phyloP scores from a whole-genome alignment of 2,329 filamentous ascomycete species.

The Microcera coccophila region DNA sequence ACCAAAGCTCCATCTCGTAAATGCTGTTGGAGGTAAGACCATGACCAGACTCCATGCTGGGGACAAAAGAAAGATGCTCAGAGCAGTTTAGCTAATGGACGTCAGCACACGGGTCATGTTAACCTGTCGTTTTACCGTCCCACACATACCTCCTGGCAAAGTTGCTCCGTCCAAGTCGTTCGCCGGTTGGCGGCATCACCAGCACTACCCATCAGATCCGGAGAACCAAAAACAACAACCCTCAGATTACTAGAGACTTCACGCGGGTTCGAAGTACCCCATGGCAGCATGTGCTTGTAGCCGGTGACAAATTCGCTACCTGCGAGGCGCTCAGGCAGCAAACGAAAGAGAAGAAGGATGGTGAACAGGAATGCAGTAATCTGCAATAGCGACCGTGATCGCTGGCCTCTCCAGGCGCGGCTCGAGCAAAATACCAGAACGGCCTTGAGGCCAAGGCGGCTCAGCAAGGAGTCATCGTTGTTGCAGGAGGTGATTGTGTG shows the following conservation, averaged over 20 bases:
- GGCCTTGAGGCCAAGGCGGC: slow-evolving; percentile 22
- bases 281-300: slow-evolving; percentile 24
- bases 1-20: slow-evolving; percentile 44
- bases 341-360: slow-evolving; percentile 26
- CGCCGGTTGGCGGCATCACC: slow-evolving; percentile 20
- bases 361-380: slow-evolving; percentile 23
- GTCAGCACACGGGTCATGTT: background rate
- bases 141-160: slow-evolving; percentile 49
- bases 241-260: slow-evolving; percentile 37
- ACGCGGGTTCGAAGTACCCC: slow-evolving; percentile 14
- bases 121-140: background rate
- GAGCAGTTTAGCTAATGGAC: slow-evolving; percentile 43
- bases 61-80: slow-evolving; percentile 45
- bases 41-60: slow-evolving; percentile 40
- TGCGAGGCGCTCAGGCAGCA: slow-evolving; percentile 22
- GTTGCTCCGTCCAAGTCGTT: slow-evolving; percentile 44
- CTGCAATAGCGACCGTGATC: slow-evolving; percentile 30
- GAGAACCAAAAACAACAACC: slow-evolving; percentile 49
- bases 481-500: slow-evolving; percentile 14
- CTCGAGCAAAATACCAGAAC: slow-evolving; percentile 40
- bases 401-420: slow-evolving; percentile 38
- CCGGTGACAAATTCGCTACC: slow-evolving; percentile 16
- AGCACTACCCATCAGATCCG: slow-evolving; percentile 45
- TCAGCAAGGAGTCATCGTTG: slow-evolving; percentile 20
- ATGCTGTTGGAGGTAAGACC: slow-evolving; percentile 50